phyloP scores from a whole-genome alignment of 768 basidiomycete genomes.

The Phaeotremella skinneri region DNA sequence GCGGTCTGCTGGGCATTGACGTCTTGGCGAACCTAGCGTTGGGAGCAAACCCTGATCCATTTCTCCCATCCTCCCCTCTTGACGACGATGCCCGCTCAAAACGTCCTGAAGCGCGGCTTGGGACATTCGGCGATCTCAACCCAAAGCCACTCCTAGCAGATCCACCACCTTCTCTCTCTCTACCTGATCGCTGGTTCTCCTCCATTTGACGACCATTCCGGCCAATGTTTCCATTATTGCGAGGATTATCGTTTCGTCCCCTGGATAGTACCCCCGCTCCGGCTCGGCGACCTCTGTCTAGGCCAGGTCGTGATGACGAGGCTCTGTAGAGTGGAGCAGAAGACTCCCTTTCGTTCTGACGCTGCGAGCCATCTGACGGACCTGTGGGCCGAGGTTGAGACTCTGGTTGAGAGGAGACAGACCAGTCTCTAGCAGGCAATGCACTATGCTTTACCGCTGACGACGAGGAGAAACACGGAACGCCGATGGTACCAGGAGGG shows the following conservation, averaged over 20 bases:
- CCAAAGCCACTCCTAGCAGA: constrained; percentile 1
- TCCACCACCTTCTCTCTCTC: background rate
- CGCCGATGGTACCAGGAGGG: background rate
- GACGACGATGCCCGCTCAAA: background rate
- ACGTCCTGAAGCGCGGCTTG: background rate
- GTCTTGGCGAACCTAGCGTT: no score
- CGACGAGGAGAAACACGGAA: background rate
- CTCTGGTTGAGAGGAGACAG: background rate
- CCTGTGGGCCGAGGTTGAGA: background rate
- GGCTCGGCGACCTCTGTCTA: background rate
- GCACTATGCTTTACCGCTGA: background rate
- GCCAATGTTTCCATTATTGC: background rate
- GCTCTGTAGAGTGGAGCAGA: no score
- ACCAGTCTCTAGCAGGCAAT: background rate
- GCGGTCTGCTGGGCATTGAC: no score
- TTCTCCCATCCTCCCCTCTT: background rate
- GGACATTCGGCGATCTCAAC: background rate
- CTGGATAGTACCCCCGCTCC: background rate
- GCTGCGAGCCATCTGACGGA: no score
- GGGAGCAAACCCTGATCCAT: no score
- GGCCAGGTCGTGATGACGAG: background rate
- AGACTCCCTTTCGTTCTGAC: no score
- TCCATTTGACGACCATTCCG: background rate
- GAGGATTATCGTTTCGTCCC: background rate
- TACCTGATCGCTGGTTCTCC: background rate